These are phyloP conservation scores for Lachancea fermentati DNA, from an alignment of 805 yeast species.

Conservation along the genomic window DNA sequence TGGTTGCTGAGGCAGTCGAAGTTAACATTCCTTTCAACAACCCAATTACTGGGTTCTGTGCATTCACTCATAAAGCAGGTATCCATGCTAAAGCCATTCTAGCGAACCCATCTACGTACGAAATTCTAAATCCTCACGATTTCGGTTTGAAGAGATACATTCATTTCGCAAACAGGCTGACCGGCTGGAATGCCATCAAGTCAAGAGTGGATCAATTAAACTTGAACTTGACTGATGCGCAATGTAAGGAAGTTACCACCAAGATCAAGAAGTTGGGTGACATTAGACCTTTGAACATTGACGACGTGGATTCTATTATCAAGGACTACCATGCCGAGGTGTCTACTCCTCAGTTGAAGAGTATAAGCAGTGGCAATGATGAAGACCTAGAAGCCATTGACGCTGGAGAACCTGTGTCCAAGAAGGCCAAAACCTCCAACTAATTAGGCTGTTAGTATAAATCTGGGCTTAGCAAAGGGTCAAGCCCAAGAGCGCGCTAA, in stretches of 20 bases:
- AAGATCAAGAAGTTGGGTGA: slow-evolving; percentile 94
- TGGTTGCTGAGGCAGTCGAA: slow-evolving; percentile 96
- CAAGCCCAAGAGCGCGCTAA: no score
- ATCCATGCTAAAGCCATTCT: slow-evolving; percentile 97
- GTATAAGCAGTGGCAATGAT: slow-evolving; percentile 21
- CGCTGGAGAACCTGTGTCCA: slow-evolving; percentile 27
- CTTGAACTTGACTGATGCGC: slow-evolving; percentile 82
- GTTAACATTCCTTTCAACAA: slow-evolving; percentile 97
- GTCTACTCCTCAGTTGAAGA: slow-evolving; percentile 45
- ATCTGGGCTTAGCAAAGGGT: no score
- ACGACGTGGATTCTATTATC: slow-evolving; percentile 95
- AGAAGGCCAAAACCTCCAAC: slow-evolving; percentile 25
- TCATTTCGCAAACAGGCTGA: slow-evolving; percentile 95
- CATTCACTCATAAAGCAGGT: slow-evolving; percentile 99
- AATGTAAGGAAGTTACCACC: slow-evolving; percentile 88
- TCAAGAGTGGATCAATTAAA: slow-evolving; percentile 96
- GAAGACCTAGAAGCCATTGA: slow-evolving; percentile 21
- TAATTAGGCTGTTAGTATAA: not conserved
- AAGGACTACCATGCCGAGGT: slow-evolving; percentile 85
- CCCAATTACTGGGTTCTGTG: slow-evolving; percentile 99
- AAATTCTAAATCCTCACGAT: slow-evolving; percentile 89
- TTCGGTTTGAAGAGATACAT: slow-evolving; percentile 94
- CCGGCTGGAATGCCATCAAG: slow-evolving; percentile 99
- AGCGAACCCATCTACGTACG: slow-evolving; percentile 98
- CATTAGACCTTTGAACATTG: slow-evolving; percentile 87